phyloP scores from a whole-genome alignment of 441 rosid species.

The Flueggea neowawraea region DNA sequence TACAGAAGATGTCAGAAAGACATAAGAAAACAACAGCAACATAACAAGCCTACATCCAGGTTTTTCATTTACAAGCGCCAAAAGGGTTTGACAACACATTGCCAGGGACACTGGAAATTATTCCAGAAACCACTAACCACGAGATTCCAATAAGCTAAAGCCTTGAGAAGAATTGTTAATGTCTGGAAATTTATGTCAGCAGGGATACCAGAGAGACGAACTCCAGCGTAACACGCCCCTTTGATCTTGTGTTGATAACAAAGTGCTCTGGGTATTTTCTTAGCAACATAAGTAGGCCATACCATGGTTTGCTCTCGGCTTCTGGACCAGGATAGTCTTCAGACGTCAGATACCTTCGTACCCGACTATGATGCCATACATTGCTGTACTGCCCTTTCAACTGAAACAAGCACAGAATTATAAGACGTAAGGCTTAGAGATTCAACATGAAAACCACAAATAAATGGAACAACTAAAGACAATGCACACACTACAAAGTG shows the following conservation, averaged over 20 bases:
- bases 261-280: constrained; percentile 95
- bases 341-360: constrained; percentile 73
- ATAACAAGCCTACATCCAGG: too few species aligned
- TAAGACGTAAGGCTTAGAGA: constrained; percentile 2
- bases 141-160: too few species aligned
- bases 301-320: constrained; percentile 91
- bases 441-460: neutral
- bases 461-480: constrained; percentile 1
- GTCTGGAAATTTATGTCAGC: constrained; percentile 36
- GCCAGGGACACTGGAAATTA: too few species aligned
- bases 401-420: constrained; percentile 31
- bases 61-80: too few species aligned
- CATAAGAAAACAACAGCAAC: too few species aligned
- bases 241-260: constrained; percentile 91
- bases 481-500: neutral
- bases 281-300: constrained; percentile 81
- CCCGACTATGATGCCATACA: constrained; percentile 88
- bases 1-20: too few species aligned
- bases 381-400: constrained; percentile 62
- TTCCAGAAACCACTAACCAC: too few species aligned
- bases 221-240: constrained; percentile 65
- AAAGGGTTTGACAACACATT: too few species aligned
- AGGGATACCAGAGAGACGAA: constrained; percentile 92
- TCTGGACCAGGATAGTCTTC: constrained; percentile 83
- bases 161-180: too few species aligned